Conservation (phyloP, 768 basidiomycete genomes). For the Russula emetica region DNA sequence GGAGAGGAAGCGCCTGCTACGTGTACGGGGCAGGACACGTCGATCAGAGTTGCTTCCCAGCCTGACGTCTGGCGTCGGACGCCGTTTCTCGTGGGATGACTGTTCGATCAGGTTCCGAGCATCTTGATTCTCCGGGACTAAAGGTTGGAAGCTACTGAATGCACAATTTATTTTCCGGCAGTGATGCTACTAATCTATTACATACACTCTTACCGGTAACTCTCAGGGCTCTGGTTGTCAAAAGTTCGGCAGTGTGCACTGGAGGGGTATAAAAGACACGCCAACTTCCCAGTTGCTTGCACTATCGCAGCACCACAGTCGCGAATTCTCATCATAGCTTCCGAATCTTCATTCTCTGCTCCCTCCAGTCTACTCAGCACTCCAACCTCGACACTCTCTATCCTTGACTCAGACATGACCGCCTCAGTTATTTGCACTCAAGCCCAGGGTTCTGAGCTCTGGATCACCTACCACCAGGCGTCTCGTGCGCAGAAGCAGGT, state of each 20-base stretch:
- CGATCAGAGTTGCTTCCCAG: no score
- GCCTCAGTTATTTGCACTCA: neutral
- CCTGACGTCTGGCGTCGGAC: neutral
- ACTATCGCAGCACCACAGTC: neutral
- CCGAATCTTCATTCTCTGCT: neutral
- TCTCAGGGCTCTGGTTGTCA: neutral
- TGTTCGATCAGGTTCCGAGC: neutral
- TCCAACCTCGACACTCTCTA: neutral
- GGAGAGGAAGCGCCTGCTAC: neutral
- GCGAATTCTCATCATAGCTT: neutral
- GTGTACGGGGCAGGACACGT: neutral
- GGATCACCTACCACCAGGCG: conserved; percentile 46
- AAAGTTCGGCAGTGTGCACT: neutral
- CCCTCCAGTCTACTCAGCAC: neutral
- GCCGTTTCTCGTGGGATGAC: neutral
- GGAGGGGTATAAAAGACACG: conserved; percentile 1
- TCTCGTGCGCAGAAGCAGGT: conserved; percentile 41
- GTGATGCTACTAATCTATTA: neutral
- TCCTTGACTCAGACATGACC: conserved; percentile 7
- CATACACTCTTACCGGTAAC: neutral
- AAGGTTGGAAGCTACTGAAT: conserved; percentile 1
- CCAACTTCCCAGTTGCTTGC: neutral
- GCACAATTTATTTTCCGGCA: neutral
- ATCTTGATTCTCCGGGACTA: neutral
- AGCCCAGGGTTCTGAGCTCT: conserved; percentile 36